These are phyloP conservation scores for Penicillium maclennaniae DNA, from an alignment of 495 filamentous ascomycete genomes.

Conservation along the genomic window DNA sequence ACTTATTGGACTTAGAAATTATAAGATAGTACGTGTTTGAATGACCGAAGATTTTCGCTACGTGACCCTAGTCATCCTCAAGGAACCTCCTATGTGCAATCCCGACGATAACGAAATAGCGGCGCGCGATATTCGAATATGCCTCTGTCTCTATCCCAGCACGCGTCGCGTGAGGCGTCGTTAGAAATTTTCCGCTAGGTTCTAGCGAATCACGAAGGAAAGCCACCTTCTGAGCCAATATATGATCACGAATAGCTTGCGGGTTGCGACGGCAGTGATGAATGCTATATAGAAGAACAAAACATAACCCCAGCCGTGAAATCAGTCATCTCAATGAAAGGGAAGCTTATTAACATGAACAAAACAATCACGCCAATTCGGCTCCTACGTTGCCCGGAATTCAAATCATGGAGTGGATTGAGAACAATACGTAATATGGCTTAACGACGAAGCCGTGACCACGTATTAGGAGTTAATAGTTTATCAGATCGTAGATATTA, in stretches of 20 bases:
- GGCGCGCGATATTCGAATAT: background rate
- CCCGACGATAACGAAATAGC: background rate
- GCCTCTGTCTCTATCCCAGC: background rate
- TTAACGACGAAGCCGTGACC: too few species aligned
- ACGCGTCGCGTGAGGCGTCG: slow-evolving; percentile 3
- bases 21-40: background rate
- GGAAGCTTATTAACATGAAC: too few species aligned
- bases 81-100: background rate
- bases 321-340: too few species aligned
- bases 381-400: too few species aligned
- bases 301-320: too few species aligned
- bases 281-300: background rate
- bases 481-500: too few species aligned
- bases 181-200: slow-evolving; percentile 5
- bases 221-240: slow-evolving; percentile 2
- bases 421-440: too few species aligned
- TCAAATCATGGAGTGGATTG: too few species aligned
- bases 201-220: slow-evolving; percentile 4
- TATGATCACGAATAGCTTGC: slow-evolving; percentile 7
- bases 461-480: too few species aligned
- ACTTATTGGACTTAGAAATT: background rate
- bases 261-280: slow-evolving; percentile 4
- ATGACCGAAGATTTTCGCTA: background rate
- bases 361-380: too few species aligned
- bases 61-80: background rate